Percentiles rank a stretch among this genome's conserved stretches.
These are phyloP conservation scores for Penicillium sp. DNA, from an alignment of 2,329 filamentous ascomycete species.

Conservation along the genomic window DNA sequence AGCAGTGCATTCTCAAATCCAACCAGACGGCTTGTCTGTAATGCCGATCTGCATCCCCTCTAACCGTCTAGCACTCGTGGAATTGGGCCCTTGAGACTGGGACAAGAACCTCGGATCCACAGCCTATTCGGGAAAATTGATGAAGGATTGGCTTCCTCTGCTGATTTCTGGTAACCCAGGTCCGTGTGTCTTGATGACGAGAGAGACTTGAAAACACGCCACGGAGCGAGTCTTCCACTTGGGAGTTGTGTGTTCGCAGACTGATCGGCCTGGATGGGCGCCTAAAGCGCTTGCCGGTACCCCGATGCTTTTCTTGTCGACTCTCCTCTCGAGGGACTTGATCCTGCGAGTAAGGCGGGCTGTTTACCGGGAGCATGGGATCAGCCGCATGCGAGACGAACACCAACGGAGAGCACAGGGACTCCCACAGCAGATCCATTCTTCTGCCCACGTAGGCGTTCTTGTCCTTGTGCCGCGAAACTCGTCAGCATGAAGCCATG, in stretches of 20 bases:
- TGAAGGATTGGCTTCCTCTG: too few species aligned
- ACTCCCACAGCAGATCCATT: slow-evolving; percentile 5
- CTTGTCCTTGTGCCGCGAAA: neutral
- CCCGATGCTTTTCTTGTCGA: slow-evolving; percentile 10
- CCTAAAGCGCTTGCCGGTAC: slow-evolving; percentile 31
- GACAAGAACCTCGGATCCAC: too few species aligned
- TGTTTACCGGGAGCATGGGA: slow-evolving; percentile 4
- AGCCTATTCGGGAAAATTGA: too few species aligned
- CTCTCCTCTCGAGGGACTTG: slow-evolving; percentile 8
- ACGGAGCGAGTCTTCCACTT: slow-evolving; percentile 17
- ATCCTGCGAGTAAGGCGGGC: slow-evolving; percentile 10
- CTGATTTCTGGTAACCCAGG: too few species aligned
- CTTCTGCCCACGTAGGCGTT: slow-evolving; percentile 2
- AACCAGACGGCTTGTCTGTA: too few species aligned
- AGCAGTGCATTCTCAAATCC: neutral
- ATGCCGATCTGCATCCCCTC: neutral
- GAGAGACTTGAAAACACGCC: neutral
- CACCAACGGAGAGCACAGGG: slow-evolving; percentile 11
- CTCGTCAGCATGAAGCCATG: neutral
- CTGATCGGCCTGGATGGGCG: slow-evolving; percentile 16
- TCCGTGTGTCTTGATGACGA: too few species aligned
- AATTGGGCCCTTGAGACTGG: too few species aligned
- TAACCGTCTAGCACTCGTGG: too few species aligned
- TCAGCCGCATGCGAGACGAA: slow-evolving; percentile 16
- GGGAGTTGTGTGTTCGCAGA: slow-evolving; percentile 14